Conservation (phyloP, 192 early-diverging fungal genomes). For the Lobosporangium transversale region DNA sequence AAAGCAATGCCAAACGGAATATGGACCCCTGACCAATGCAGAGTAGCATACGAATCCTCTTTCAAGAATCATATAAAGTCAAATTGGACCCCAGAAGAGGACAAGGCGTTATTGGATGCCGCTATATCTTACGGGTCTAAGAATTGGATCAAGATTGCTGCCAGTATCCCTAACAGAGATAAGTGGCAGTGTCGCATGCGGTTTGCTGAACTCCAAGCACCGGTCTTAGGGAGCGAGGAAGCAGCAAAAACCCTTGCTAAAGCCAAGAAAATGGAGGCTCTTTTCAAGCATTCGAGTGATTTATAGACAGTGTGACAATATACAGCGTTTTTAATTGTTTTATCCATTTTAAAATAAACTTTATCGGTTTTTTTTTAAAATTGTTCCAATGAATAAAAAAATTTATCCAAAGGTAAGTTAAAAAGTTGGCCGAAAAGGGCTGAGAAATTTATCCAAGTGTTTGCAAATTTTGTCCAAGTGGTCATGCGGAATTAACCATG, state of each 20-base stretch:
- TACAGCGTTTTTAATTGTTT: too few species aligned
- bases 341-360: too few species aligned
- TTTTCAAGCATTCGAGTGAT: too few species aligned
- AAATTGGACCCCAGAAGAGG: conserved; percentile 26
- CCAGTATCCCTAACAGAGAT: conserved; percentile 9
- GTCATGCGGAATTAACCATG: too few species aligned
- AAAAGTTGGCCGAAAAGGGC: too few species aligned
- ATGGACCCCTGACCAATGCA: conserved; percentile 37
- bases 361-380: too few species aligned
- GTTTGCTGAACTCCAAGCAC: conserved; percentile 29
- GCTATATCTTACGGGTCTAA: conserved; percentile 16
- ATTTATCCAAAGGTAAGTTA: too few species aligned
- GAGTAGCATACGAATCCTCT: conserved; percentile 23
- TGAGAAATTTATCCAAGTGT: too few species aligned
- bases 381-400: too few species aligned
- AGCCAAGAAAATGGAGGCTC: neutral
- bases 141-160: conserved; percentile 32
- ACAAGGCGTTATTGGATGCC: neutral
- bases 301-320: too few species aligned
- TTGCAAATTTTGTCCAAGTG: too few species aligned
- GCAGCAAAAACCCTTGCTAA: neutral
- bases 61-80: conserved; percentile 35
- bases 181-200: conserved; percentile 46
- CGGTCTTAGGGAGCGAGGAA: conserved; percentile 1
- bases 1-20: conserved; percentile 16